Conservation (phyloP, 2,329 filamentous ascomycete species). For the Plectosphaerella plurivora region DNA sequence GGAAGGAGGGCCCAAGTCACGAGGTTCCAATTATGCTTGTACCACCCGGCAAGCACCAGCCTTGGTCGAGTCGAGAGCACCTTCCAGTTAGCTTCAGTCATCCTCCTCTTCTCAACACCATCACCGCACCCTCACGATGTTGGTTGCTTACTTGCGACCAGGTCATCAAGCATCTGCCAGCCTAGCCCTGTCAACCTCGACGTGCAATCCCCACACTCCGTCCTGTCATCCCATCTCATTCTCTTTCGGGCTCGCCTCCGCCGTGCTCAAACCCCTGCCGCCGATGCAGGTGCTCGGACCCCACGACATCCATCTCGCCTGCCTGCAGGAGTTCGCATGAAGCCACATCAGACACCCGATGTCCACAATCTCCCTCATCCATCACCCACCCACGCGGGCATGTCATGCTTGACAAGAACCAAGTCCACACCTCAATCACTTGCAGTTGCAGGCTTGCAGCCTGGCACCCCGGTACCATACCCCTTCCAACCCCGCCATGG, state of each 20-base stretch:
- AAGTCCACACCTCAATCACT: background rate
- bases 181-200: too few species aligned
- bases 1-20: background rate
- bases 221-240: background rate
- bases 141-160: background rate
- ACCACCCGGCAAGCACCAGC: too few species aligned
- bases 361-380: background rate
- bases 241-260: background rate
- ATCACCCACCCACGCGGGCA: background rate
- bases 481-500: background rate
- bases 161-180: background rate
- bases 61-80: too few species aligned
- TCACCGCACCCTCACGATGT: background rate
- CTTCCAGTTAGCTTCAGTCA: too few species aligned
- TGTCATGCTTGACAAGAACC: background rate
- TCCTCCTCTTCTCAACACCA: background rate
- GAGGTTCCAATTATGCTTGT: too few species aligned
- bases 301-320: background rate
- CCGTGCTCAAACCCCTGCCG: background rate
- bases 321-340: background rate
- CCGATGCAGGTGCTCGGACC: background rate
- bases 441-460: too few species aligned
- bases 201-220: background rate
- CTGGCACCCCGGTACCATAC: background rate
- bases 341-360: background rate